Evolutionary conservation across 2,329 filamentous ascomycete genomes (phyloP).

Genomic region (Monosporascus sp.): DNA sequence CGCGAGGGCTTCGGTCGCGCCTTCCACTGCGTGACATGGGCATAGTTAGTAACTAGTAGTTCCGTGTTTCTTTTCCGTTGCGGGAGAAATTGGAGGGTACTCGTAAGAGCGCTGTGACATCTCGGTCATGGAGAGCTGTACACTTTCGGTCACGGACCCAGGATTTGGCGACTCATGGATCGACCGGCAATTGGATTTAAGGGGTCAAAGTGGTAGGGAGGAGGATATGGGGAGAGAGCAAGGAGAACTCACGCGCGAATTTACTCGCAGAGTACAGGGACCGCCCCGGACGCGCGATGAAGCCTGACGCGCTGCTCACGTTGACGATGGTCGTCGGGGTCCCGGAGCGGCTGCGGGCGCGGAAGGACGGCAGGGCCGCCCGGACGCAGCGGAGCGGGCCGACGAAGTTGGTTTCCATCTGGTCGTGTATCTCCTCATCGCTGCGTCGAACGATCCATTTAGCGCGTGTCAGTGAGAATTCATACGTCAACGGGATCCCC

Average conservation of each 20-base stretch:
- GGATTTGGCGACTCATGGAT: too few relatives aligned
- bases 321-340: background rate
- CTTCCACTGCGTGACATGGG: background rate
- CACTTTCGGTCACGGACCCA: too few relatives aligned
- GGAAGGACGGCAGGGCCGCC: slow-evolving; percentile 5
- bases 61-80: too few relatives aligned
- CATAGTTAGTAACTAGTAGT: too few relatives aligned
- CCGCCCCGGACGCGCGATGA: slow-evolving; percentile 6
- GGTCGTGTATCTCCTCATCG: slow-evolving; percentile 5
- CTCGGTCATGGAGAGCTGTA: too few relatives aligned
- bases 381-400: slow-evolving; percentile 9
- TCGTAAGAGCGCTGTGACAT: too few relatives aligned
- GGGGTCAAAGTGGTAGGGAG: too few relatives aligned
- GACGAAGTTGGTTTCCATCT: slow-evolving; percentile 11
- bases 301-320: background rate
- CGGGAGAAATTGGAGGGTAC: too few relatives aligned
- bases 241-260: slow-evolving; percentile 1
- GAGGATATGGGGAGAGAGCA: too few relatives aligned
- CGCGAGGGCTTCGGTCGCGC: slow-evolving; percentile 6
- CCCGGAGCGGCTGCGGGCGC: background rate
- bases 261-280: slow-evolving; percentile 9
- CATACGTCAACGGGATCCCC: too few relatives aligned
- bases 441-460: background rate
- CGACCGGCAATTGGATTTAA: too few relatives aligned
- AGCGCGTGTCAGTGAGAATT: too few relatives aligned